Conservation (phyloP, 805 yeast species). For the Alloascoidea africana region DNA sequence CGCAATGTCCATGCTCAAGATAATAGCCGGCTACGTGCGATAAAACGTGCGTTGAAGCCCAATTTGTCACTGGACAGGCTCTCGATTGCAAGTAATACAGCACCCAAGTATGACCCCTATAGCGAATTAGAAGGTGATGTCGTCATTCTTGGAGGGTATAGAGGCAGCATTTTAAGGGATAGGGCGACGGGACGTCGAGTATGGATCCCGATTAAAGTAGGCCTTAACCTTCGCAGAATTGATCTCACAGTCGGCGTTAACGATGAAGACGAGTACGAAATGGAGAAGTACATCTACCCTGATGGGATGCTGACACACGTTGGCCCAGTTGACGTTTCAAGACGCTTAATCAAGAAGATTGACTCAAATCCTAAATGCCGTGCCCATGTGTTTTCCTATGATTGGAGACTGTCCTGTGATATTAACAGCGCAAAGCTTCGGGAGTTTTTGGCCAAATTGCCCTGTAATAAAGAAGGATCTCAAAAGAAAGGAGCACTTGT, state of each 20-base stretch:
- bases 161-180: conserved; percentile 71
- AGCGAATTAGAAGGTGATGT: conserved; percentile 59
- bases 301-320: conserved; percentile 69
- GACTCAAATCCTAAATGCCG: conserved; percentile 38
- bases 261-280: conserved; percentile 46
- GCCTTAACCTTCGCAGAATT: conserved; percentile 56
- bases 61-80: conserved; percentile 24
- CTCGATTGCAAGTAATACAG: conserved; percentile 11
- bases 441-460: conserved; percentile 28
- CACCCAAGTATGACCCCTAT: conserved; percentile 9
- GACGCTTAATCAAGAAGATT: conserved; percentile 40
- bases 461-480: conserved; percentile 17
- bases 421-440: conserved; percentile 35
- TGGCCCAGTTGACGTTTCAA: conserved; percentile 77
- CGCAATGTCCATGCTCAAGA: conserved; percentile 35
- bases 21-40: conserved; percentile 54
- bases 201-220: conserved; percentile 83
- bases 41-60: conserved; percentile 44
- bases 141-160: conserved; percentile 72
- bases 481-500: conserved; percentile 45
- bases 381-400: conserved; percentile 76
- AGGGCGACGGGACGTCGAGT: conserved; percentile 44
- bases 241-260: conserved; percentile 61
- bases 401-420: conserved; percentile 73
- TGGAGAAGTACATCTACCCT: conserved; percentile 41